Percentiles rank a stretch among this genome's conserved stretches.
These are phyloP conservation scores for Anisogramma anomala DNA, from an alignment of 2,329 filamentous ascomycete species.

Conservation along the genomic window DNA sequence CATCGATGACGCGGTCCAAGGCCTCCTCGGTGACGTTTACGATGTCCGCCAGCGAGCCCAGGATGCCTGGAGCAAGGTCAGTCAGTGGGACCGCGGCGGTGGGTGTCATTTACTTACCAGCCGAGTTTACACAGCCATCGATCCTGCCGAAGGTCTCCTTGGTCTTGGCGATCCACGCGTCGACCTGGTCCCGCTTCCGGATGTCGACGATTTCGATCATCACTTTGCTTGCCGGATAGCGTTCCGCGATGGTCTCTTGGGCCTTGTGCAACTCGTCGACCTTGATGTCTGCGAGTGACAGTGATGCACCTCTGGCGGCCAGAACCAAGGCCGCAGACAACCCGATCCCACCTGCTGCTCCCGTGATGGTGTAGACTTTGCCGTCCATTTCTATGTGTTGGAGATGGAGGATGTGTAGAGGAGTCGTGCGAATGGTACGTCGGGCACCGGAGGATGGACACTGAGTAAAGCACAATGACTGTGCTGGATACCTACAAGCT, in stretches of 20 bases:
- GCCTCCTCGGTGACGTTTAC: slow-evolving; percentile 16
- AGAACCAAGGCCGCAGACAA: not conserved
- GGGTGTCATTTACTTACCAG: not conserved
- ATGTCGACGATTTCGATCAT: not conserved
- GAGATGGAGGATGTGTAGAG: not conserved
- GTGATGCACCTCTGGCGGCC: not conserved
- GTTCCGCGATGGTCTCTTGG: not conserved
- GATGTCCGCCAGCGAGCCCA: not conserved
- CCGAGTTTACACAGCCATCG: not conserved
- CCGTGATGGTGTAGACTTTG: not conserved
- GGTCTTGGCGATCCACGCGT: not conserved
- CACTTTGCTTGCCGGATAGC: not conserved
- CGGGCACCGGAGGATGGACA: too few relatives aligned
- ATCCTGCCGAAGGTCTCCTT: not conserved
- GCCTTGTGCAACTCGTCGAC: not conserved
- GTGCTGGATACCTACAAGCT: too few relatives aligned
- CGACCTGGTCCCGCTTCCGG: not conserved
- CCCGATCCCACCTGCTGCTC: not conserved
- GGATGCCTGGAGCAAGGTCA: not conserved
- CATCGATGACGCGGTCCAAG: slow-evolving; percentile 29
- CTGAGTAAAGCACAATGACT: too few relatives aligned
- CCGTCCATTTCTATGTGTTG: not conserved
- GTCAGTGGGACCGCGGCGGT: not conserved
- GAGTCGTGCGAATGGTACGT: too few relatives aligned
- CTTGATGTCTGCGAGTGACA: not conserved